Evolutionary conservation across 75 land plant species (phyloP).

Genomic region (Pinus tabuliformis): DNA sequence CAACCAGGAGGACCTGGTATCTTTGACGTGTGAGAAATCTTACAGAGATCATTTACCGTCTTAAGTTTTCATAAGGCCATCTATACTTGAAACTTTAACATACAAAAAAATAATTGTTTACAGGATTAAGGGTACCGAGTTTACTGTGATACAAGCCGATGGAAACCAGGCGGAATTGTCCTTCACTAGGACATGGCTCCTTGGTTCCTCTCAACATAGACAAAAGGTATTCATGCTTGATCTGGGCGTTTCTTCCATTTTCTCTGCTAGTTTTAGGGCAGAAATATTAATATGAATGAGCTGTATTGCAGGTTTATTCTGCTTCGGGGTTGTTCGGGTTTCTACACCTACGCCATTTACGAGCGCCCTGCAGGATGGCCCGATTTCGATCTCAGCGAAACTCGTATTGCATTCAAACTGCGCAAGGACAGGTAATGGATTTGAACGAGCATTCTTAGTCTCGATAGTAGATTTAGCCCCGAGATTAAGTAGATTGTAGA

Average conservation of each 20-base stretch:
- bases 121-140: conserved; percentile 62
- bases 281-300: background rate
- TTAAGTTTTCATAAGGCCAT: background rate
- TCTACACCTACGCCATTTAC: conserved; percentile 59
- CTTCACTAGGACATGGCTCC: conserved; percentile 56
- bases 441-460: background rate
- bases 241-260: background rate
- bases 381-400: conserved; percentile 37
- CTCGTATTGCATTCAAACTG: conserved; percentile 61
- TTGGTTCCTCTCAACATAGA: conserved; percentile 72
- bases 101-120: background rate
- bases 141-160: conserved; percentile 45
- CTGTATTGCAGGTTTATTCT: conserved; percentile 47
- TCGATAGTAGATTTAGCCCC: too few species aligned
- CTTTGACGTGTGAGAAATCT: conserved; percentile 52
- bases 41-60: background rate
- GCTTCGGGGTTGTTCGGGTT: conserved; percentile 49
- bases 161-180: conserved; percentile 73
- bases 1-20: conserved; percentile 36
- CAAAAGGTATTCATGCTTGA: conserved; percentile 39
- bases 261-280: background rate
- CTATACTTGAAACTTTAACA: background rate
- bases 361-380: conserved; percentile 54
- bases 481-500: too few species aligned
- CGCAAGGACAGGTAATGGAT: conserved; percentile 41